Evolutionary conservation across 345 rosid species (phyloP), one percentile per base, ranked within the genome.

Genomic region (Bruguiera sexangula): DNA sequence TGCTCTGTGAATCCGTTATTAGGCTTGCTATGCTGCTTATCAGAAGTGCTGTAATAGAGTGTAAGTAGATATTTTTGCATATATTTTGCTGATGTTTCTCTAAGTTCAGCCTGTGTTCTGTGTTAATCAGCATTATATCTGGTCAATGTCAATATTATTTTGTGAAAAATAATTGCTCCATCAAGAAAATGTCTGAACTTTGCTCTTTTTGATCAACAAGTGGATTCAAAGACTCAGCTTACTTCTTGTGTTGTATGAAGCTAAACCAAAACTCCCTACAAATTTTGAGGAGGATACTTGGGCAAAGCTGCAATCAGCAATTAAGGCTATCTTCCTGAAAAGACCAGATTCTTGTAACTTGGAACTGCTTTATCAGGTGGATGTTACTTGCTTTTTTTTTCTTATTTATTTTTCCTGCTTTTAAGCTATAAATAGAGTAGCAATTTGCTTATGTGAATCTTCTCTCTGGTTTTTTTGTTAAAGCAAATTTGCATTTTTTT

Each of bases 241-340:
- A 2, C 16, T 16, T 57, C 36, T 78, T 54, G 61, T 76, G 26
- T 63, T 37, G 2, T 55, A 18, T 84, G 81, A 80, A 95, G 99
- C 85, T 71, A 95, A 92, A 84, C 99, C 98, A 20, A 85, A 81
- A 10, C 57, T 87, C 71, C 99, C 99, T 22, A 65, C 86, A 43
- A 86, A 90, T 73, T 95, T 92, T 69, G 99, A 95, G 82, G 97
- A 87, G 80, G 85, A 78, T 61, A 92, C 98, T 15, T 95, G 99
- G 99, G 86, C 89, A 77, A 87, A 81, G 81, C 81, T 95, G 55
- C 91, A 90, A 79, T 87, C 92, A 74, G 97, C 99, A 70, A 92
- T 95, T 60, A 88, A 81, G 79, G 98, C 98, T 71, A 95, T 92
- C 87, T 92, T 95, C 84, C 77, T 88, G 57, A 95, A 90, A 79